Evolutionary conservation across 192 early-diverging fungal genomes (phyloP).

Genomic region (Backusella parvicylindrica): DNA sequence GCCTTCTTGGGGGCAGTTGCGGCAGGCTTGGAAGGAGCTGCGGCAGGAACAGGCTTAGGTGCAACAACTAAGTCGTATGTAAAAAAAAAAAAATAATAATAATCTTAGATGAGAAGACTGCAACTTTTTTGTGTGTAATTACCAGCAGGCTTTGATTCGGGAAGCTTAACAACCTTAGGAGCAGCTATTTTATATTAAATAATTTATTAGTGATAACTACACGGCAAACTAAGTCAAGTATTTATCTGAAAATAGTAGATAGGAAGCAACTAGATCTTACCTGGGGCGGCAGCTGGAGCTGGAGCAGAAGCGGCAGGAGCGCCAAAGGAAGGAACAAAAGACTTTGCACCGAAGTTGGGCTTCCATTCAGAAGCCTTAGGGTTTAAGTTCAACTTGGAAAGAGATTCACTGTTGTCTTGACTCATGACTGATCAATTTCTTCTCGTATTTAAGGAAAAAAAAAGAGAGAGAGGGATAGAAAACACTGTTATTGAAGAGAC

Average conservation of each 20-base stretch:
- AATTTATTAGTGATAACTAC: background rate
- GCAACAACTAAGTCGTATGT: conserved; percentile 20
- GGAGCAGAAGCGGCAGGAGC: conserved; percentile 41
- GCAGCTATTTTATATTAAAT: background rate
- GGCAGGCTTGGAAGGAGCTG: conserved; percentile 31
- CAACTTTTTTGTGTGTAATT: background rate
- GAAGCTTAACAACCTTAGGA: conserved; percentile 8
- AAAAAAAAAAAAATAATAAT: background rate
- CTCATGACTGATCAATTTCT: conserved; percentile 18
- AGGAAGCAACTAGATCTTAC: background rate
- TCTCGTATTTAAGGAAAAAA: background rate
- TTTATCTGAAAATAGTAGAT: background rate
- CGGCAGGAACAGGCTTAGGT: conserved; percentile 16
- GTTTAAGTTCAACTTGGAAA: conserved; percentile 59
- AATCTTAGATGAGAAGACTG: background rate
- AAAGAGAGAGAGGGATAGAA: background rate
- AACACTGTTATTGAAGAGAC: background rate
- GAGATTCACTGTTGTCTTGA: conserved; percentile 39
- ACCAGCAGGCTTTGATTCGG: conserved; percentile 9
- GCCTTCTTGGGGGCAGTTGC: conserved; percentile 14
- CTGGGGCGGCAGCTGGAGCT: conserved; percentile 22
- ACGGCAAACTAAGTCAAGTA: background rate
- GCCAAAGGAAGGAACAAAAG: conserved; percentile 67
- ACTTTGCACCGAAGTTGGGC: conserved; percentile 62
- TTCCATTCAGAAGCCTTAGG: conserved; percentile 62